Conservation (phyloP, 2,329 filamentous ascomycete species). For the Pseudocercospora fijiensis region DNA sequence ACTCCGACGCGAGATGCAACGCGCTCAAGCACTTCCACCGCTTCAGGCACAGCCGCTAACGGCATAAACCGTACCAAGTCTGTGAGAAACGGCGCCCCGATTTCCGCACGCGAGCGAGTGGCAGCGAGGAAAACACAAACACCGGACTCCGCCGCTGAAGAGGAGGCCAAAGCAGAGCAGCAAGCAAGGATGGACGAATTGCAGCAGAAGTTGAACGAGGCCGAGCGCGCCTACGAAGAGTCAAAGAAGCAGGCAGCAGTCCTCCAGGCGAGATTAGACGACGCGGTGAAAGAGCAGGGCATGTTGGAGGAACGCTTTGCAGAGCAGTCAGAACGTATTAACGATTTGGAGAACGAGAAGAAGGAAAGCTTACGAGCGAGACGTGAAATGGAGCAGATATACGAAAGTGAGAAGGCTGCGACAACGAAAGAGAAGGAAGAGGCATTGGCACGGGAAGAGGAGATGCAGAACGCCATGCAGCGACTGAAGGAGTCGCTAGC, state of each 20-base stretch:
- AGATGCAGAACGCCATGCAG: conserved; percentile 87
- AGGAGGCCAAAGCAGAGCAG: conserved; percentile 76
- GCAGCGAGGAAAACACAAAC: conserved; percentile 56
- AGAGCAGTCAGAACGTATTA: conserved; percentile 80
- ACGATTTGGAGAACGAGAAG: conserved; percentile 79
- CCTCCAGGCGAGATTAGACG: conserved; percentile 80
- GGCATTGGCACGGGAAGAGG: conserved; percentile 77
- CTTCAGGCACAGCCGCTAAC: conserved; percentile 20
- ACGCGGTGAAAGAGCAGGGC: conserved; percentile 76
- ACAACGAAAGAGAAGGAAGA: conserved; percentile 92
- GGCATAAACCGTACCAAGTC: conserved; percentile 55
- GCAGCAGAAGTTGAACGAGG: conserved; percentile 76
- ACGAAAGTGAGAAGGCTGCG: conserved; percentile 83
- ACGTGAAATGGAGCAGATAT: conserved; percentile 87
- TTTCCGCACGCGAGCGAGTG: conserved; percentile 72
- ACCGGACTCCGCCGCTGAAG: conserved; percentile 41
- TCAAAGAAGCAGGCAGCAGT: conserved; percentile 77
- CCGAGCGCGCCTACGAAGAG: conserved; percentile 72
- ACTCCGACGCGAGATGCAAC: conserved; percentile 8
- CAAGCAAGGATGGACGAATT: conserved; percentile 78
- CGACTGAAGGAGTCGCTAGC: conserved; percentile 85
- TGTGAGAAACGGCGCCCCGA: conserved; percentile 60
- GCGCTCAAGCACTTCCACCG: conserved; percentile 18
- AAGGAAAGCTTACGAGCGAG: conserved; percentile 78
- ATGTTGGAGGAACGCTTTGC: conserved; percentile 85